A percentile compares a stretch with the other conserved stretches of the same genome.
Evolutionary conservation across 345 rosid genomes (phyloP).

Genomic region (Citrus trifoliata): DNA sequence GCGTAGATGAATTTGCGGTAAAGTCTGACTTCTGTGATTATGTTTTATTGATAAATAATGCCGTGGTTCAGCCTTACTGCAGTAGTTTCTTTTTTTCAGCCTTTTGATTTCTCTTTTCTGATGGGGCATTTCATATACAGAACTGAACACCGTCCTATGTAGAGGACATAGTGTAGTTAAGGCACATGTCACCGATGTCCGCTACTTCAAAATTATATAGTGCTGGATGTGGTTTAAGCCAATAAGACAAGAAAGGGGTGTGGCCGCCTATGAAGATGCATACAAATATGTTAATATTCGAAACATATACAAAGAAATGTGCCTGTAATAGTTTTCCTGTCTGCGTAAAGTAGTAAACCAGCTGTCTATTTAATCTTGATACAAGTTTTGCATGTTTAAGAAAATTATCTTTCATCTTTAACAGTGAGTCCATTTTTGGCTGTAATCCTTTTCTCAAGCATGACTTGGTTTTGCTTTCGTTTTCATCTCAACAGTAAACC

Average conservation of each 20-base stretch:
- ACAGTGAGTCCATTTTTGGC: neutral
- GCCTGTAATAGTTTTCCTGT: neutral
- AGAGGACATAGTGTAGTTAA: neutral
- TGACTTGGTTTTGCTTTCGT: neutral
- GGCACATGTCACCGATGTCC: neutral
- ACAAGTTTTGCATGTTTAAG: neutral
- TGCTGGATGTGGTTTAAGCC: neutral
- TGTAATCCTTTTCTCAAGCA: neutral
- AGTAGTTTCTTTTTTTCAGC: neutral
- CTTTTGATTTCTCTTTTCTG: neutral
- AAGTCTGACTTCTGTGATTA: constrained; percentile 13
- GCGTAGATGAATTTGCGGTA: constrained; percentile 82
- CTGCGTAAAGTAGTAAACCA: neutral
- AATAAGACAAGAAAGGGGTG: neutral
- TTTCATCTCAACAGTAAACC: neutral
- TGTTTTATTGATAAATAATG: neutral
- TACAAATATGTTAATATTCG: neutral
- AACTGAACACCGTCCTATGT: neutral
- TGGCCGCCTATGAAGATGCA: neutral
- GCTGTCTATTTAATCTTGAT: neutral
- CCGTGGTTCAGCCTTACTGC: neutral
- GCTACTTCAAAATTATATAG: neutral
- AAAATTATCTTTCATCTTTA: neutral
- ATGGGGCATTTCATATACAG: neutral
- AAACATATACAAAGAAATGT: neutral